Evolutionary conservation across 176 grass and related monocot species (phyloP).

Genomic region (Pontederia crassipes): DNA sequence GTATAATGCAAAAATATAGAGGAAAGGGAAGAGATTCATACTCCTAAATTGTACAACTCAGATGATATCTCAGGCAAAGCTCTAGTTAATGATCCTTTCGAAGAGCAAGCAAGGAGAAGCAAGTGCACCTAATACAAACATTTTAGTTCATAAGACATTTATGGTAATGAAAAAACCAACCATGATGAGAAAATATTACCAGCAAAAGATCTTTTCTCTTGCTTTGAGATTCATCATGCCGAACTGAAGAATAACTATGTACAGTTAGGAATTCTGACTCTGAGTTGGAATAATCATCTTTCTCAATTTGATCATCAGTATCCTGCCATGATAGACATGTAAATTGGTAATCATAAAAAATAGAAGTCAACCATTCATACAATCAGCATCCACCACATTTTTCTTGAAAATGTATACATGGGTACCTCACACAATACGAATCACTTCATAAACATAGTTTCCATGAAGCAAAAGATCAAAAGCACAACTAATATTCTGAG

Average conservation of each 20-base stretch:
- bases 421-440: too few relatives aligned
- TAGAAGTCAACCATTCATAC: not conserved
- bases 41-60: slow-evolving; percentile 83
- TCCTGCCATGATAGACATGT: slow-evolving; percentile 35
- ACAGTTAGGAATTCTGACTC: slow-evolving; percentile 30
- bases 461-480: too few relatives aligned
- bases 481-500: too few relatives aligned
- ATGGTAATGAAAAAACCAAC: not conserved
- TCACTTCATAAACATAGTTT: too few relatives aligned
- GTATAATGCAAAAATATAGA: slow-evolving; percentile 5
- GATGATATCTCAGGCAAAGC: slow-evolving; percentile 66
- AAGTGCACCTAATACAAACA: slow-evolving; percentile 59
- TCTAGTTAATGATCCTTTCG: slow-evolving; percentile 56
- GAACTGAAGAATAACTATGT: slow-evolving; percentile 44
- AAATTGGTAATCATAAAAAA: not conserved
- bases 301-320: slow-evolving; percentile 18
- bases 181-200: slow-evolving; percentile 25
- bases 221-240: slow-evolving; percentile 36
- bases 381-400: not conserved
- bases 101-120: slow-evolving; percentile 69
- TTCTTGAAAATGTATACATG: too few relatives aligned
- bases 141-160: slow-evolving; percentile 21
- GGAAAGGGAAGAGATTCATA: slow-evolving; percentile 15
- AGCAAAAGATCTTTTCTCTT: slow-evolving; percentile 81
- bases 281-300: slow-evolving; percentile 31